phyloP scores from a whole-genome alignment of 2,329 filamentous ascomycete genomes.

The Ophiostoma himal-ulmi region DNA sequence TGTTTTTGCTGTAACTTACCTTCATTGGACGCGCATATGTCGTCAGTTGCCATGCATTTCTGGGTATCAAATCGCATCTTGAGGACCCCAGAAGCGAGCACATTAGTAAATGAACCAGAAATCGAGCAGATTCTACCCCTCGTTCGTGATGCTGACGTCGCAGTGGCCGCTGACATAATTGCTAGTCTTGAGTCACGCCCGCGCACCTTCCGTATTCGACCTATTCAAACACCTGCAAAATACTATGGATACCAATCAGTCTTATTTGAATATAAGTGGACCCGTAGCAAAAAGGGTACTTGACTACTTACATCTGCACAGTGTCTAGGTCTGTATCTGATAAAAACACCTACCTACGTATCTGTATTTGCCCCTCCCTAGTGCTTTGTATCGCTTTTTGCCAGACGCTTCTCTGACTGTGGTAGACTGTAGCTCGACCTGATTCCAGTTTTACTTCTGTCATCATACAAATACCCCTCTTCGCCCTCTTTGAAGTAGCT shows the following conservation, averaged over 20 bases:
- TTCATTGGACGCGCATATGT: background rate
- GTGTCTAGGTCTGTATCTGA: background rate
- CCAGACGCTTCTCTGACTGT: background rate
- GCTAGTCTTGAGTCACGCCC: background rate
- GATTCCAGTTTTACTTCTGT: background rate
- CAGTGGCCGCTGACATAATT: background rate
- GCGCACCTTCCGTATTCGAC: background rate
- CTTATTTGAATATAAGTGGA: background rate
- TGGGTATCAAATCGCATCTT: background rate
- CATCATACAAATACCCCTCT: conserved; percentile 5
- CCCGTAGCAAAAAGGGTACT: background rate
- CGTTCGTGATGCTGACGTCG: background rate
- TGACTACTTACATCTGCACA: conserved; percentile 1
- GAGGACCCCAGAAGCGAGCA: background rate
- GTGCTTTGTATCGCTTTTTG: conserved; percentile 9
- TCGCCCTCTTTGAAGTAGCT: background rate
- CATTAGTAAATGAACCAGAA: background rate
- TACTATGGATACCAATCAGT: background rate
- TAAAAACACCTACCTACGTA: background rate
- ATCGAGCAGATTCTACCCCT: background rate
- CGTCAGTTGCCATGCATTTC: background rate
- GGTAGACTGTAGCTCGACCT: background rate
- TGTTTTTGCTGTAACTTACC: background rate
- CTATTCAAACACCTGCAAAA: background rate
- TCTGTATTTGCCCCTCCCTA: conserved; percentile 7